These are phyloP conservation scores for Bremia lactucae DNA, from an alignment of 352 stramenopile species.

Conservation along the genomic window DNA sequence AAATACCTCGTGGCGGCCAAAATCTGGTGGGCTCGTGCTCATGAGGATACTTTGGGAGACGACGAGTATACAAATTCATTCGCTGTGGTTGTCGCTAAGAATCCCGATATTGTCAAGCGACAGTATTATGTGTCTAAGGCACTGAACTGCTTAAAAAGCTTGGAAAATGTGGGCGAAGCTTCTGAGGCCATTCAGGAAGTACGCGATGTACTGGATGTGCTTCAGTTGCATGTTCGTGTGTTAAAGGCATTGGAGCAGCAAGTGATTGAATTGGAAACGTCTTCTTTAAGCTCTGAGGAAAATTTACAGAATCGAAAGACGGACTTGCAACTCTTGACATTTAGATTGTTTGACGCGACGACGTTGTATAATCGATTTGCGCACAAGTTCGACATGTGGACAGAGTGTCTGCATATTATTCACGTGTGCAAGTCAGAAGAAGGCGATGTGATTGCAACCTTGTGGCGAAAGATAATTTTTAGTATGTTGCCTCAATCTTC, in stretches of 20 bases:
- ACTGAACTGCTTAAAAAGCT: constrained; percentile 62
- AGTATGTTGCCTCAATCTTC: constrained; percentile 54
- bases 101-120: constrained; percentile 68
- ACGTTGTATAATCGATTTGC: constrained; percentile 82
- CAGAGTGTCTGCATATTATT: constrained; percentile 80
- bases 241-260: constrained; percentile 64
- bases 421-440: constrained; percentile 79
- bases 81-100: constrained; percentile 30
- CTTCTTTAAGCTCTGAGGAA: constrained; percentile 24
- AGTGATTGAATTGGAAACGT: constrained; percentile 53
- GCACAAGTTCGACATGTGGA: constrained; percentile 81
- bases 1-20: constrained; percentile 78
- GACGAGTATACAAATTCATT: constrained; percentile 29
- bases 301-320: constrained; percentile 38
- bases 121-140: constrained; percentile 79
- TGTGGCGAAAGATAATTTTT: constrained; percentile 75
- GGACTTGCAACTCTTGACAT: constrained; percentile 61
- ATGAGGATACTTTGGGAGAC: constrained; percentile 41
- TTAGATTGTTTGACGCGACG: constrained; percentile 69
- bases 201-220: constrained; percentile 68
- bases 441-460: constrained; percentile 40
- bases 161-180: constrained; percentile 62
- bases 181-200: constrained; percentile 69
- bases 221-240: constrained; percentile 76
- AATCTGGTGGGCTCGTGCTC: constrained; percentile 70